phyloP scores from a whole-genome alignment of 176 grass and related monocot species.

The Saccharum spontaneum region DNA sequence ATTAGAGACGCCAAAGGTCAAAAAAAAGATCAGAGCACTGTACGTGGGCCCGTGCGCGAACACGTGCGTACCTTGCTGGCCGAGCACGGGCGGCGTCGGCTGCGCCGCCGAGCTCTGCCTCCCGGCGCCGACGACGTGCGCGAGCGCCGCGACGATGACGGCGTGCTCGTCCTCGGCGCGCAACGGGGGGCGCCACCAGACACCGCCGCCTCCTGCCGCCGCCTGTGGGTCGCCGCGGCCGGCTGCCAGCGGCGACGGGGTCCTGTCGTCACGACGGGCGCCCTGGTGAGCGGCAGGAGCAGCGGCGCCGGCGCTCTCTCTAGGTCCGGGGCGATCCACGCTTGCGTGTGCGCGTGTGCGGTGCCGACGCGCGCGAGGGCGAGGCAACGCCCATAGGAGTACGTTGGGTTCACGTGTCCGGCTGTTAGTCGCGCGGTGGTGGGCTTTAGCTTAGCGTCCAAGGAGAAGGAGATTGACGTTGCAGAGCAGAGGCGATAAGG shows the following conservation, averaged over 20 bases:
- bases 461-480: too few relatives aligned
- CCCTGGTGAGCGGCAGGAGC: neutral
- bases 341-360: neutral
- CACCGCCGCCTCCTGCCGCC: neutral
- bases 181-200: neutral
- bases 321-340: slow-evolving; percentile 35
- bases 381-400: neutral
- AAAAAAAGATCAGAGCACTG: neutral
- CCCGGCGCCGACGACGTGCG: slow-evolving; percentile 31
- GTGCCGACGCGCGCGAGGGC: neutral
- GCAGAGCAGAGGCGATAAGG: too few relatives aligned
- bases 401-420: neutral
- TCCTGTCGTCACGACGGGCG: neutral
- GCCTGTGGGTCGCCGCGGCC: neutral
- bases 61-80: slow-evolving; percentile 35
- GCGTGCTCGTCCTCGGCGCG: slow-evolving; percentile 24
- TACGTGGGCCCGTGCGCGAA: neutral
- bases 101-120: too few relatives aligned
- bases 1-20: too few relatives aligned
- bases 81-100: neutral
- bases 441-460: too few relatives aligned
- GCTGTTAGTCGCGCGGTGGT: neutral
- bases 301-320: neutral
- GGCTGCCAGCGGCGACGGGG: neutral
- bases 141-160: slow-evolving; percentile 52